phyloP scores from a whole-genome alignment of 345 rosid species.

The Sisymbrium irio region DNA sequence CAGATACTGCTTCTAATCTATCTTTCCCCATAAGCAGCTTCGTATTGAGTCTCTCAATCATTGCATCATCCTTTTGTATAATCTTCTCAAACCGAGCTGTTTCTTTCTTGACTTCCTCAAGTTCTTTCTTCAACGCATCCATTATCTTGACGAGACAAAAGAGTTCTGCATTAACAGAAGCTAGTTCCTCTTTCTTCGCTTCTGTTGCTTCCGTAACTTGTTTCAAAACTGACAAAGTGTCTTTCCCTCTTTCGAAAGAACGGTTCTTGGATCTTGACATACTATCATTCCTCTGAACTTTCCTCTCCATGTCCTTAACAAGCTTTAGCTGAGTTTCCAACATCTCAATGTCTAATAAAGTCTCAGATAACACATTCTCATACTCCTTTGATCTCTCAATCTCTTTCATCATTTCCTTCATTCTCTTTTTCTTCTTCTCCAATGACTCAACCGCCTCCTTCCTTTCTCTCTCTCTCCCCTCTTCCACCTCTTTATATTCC shows the following conservation, averaged over 20 bases:
- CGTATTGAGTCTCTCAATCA: constrained; percentile 53
- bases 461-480: constrained; percentile 44
- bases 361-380: constrained; percentile 54
- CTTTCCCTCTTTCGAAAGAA: constrained; percentile 15
- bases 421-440: constrained; percentile 38
- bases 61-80: constrained; percentile 47
- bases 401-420: constrained; percentile 41
- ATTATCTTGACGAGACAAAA: constrained; percentile 60
- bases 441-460: constrained; percentile 35
- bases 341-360: constrained; percentile 54
- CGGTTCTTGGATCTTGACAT: constrained; percentile 33
- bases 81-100: constrained; percentile 42
- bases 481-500: constrained; percentile 55
- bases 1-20: constrained; percentile 50
- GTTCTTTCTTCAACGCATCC: constrained; percentile 68
- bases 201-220: constrained; percentile 53
- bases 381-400: constrained; percentile 47
- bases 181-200: constrained; percentile 62
- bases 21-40: constrained; percentile 75
- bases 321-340: constrained; percentile 55
- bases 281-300: constrained; percentile 36
- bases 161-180: constrained; percentile 48
- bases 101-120: constrained; percentile 50
- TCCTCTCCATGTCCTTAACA: constrained; percentile 47
- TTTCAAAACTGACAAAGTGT: constrained; percentile 33